A percentile compares a stretch with the other conserved stretches of the same genome.
Evolutionary conservation across 345 rosid genomes (phyloP).

Genomic region (Viola odorata): DNA sequence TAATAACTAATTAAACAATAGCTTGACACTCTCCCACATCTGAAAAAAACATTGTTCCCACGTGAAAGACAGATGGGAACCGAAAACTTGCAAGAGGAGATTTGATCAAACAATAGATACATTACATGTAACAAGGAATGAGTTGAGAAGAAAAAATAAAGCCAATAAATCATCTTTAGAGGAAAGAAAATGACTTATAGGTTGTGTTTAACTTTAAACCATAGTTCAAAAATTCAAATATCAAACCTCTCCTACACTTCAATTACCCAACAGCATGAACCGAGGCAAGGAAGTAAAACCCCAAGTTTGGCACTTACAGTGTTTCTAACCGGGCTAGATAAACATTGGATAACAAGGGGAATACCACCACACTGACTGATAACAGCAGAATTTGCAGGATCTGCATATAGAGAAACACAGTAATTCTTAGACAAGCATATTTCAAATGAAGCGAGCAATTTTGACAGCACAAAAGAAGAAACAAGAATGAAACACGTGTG

Average conservation of each 20-base stretch:
- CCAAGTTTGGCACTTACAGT: slow-evolving; percentile 46
- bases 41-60: too few relatives aligned
- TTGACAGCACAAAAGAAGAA: background rate
- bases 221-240: background rate
- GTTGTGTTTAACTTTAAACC: background rate
- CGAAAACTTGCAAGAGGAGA: too few relatives aligned
- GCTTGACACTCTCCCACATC: too few relatives aligned
- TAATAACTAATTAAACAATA: too few relatives aligned
- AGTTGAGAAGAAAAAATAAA: background rate
- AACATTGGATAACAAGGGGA: slow-evolving; percentile 60
- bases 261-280: background rate
- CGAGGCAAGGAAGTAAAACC: background rate
- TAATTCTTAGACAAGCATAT: background rate
- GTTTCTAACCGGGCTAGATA: slow-evolving; percentile 85
- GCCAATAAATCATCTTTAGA: background rate
- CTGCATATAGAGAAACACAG: slow-evolving; percentile 26
- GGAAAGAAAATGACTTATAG: background rate
- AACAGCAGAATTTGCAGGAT: slow-evolving; percentile 58
- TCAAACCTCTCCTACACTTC: background rate
- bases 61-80: too few relatives aligned
- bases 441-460: background rate
- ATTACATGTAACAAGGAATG: background rate
- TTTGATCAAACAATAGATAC: too few relatives aligned
- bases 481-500: background rate
- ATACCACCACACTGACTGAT: slow-evolving; percentile 53